phyloP scores from a whole-genome alignment of 2,329 filamentous ascomycete species.

The Falciphora oryzae region DNA sequence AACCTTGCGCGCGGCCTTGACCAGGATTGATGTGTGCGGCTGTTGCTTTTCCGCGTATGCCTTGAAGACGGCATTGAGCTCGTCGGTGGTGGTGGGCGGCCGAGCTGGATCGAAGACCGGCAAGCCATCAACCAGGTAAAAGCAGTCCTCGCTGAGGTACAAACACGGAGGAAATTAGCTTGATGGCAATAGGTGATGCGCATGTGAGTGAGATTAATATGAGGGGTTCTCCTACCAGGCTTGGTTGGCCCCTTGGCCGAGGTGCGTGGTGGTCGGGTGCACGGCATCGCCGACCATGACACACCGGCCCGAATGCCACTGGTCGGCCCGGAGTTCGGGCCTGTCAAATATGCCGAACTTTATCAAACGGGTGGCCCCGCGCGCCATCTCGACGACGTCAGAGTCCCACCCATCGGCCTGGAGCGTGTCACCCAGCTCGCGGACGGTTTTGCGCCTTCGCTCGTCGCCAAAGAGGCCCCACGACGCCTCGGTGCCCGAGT shows the following conservation, averaged over 20 bases:
- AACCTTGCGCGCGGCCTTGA: not conserved
- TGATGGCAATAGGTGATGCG: too few relatives aligned
- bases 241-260: conserved; percentile 7
- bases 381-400: not conserved
- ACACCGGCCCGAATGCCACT: conserved; percentile 6
- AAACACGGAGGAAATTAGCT: too few relatives aligned
- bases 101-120: not conserved
- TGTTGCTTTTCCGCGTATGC: conserved; percentile 6
- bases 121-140: not conserved
- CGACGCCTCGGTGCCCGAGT: not conserved
- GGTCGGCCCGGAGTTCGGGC: not conserved
- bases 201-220: too few relatives aligned
- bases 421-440: not conserved
- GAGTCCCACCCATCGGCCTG: not conserved
- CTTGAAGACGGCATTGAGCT: not conserved
- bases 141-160: conserved; percentile 3
- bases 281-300: conserved; percentile 8
- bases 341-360: conserved; percentile 8
- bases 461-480: conserved; percentile 3
- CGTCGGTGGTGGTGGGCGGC: not conserved
- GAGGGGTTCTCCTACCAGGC: not conserved
- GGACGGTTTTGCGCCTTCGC: not conserved
- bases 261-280: conserved; percentile 4
- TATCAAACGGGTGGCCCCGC: not conserved
- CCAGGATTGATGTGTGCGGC: not conserved